A percentile compares a stretch with the other conserved stretches of the same genome.
phyloP scores from a whole-genome alignment of 2,329 filamentous ascomycete species.

The Diplodia corticola region DNA sequence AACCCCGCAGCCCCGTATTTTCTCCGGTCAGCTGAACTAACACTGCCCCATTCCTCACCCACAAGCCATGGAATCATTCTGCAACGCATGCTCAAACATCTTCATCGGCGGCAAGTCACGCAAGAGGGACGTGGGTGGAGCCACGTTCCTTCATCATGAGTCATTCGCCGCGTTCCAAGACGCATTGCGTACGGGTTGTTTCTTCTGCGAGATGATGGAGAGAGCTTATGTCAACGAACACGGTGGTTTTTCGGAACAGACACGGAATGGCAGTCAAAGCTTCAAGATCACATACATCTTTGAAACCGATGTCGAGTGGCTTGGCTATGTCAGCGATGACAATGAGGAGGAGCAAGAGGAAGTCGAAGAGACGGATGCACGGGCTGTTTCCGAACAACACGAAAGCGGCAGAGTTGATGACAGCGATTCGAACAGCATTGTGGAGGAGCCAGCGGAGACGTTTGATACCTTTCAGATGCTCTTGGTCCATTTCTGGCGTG shows the following conservation, averaged over 20 bases:
- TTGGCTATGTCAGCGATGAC: not conserved
- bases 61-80: not conserved
- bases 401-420: not conserved
- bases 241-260: not conserved
- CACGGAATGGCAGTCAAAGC: not conserved
- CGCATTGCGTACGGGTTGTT: not conserved
- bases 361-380: not conserved
- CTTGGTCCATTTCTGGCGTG: not conserved
- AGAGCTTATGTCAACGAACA: not conserved
- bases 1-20: too few relatives aligned
- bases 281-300: not conserved
- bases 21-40: too few relatives aligned
- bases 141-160: not conserved
- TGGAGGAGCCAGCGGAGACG: not conserved
- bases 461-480: not conserved
- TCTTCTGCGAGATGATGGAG: not conserved
- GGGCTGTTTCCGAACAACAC: too few relatives aligned
- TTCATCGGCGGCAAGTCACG: not conserved
- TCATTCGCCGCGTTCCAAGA: not conserved
- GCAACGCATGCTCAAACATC: not conserved
- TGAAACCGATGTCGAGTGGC: not conserved
- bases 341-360: not conserved
- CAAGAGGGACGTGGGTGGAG: not conserved
- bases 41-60: not conserved
- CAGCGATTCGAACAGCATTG: not conserved